These are phyloP conservation scores for Pythium rishiriense DNA, from an alignment of 352 stramenopile species.

Conservation along the genomic window DNA sequence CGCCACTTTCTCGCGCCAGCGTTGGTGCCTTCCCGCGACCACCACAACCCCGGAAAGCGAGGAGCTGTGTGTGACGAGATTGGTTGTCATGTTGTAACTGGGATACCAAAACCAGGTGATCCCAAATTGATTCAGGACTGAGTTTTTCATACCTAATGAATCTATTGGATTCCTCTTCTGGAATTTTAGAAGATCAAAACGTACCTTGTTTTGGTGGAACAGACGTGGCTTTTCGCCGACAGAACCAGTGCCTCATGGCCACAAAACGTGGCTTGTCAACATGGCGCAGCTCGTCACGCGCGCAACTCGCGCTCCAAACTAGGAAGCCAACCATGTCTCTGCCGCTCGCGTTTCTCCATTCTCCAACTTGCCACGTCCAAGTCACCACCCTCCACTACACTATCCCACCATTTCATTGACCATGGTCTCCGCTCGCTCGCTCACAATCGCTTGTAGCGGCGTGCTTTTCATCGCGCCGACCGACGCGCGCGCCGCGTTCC, in stretches of 20 bases:
- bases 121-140: background rate
- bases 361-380: constrained; percentile 8
- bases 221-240: background rate
- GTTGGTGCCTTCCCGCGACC: constrained; percentile 10
- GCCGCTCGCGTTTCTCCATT: background rate
- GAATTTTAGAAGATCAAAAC: background rate
- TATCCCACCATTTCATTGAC: background rate
- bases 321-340: background rate
- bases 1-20: background rate
- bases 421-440: constrained; percentile 1
- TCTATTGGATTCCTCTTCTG: too few species aligned
- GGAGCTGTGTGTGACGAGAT: background rate
- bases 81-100: background rate
- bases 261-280: background rate
- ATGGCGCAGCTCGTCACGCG: background rate
- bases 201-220: background rate
- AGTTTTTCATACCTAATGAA: too few species aligned
- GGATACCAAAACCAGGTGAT: constrained; percentile 2
- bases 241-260: background rate
- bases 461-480: background rate
- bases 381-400: background rate
- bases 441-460: background rate
- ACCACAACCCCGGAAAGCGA: background rate
- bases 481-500: constrained; percentile 12
- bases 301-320: background rate